These are phyloP conservation scores for Pleurotus tuber-regium DNA, from an alignment of 768 basidiomycete genomes.

Conservation along the genomic window DNA sequence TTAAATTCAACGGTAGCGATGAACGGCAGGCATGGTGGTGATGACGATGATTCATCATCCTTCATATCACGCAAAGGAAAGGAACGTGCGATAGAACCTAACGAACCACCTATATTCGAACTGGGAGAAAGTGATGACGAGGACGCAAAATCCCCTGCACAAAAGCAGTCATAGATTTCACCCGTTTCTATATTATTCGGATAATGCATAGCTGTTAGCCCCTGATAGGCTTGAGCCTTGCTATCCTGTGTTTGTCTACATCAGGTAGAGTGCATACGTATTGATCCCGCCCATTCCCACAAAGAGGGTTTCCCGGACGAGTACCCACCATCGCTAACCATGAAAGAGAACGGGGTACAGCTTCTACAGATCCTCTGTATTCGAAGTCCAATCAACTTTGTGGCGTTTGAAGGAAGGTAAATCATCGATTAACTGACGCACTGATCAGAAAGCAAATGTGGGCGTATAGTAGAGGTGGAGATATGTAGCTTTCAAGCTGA, in stretches of 20 bases:
- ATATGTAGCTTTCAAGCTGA: too few relatives aligned
- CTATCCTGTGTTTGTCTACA: not conserved
- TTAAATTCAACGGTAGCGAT: conserved; percentile 38
- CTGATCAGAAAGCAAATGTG: too few relatives aligned
- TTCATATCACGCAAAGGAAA: conserved; percentile 45
- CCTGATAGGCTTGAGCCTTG: not conserved
- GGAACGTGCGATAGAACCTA: conserved; percentile 34
- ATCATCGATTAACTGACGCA: not conserved
- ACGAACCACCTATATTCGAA: conserved; percentile 48
- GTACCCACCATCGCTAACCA: too few relatives aligned
- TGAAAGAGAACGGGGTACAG: too few relatives aligned
- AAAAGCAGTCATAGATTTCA: conserved; percentile 4
- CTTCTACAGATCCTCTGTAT: not conserved
- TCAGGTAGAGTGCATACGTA: conserved; percentile 2
- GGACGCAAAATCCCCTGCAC: conserved; percentile 19
- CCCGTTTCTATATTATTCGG: not conserved
- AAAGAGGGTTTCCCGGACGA: not conserved
- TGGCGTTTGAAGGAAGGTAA: not conserved
- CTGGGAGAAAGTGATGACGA: conserved; percentile 58
- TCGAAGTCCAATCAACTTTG: not conserved
- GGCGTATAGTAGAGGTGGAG: too few relatives aligned
- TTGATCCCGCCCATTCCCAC: not conserved
- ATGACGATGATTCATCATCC: conserved; percentile 34
- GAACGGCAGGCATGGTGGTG: conserved; percentile 43
- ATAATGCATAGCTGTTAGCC: not conserved